Conservation (phyloP, 2,329 filamentous ascomycete species). For the Fusarium circinatum region DNA sequence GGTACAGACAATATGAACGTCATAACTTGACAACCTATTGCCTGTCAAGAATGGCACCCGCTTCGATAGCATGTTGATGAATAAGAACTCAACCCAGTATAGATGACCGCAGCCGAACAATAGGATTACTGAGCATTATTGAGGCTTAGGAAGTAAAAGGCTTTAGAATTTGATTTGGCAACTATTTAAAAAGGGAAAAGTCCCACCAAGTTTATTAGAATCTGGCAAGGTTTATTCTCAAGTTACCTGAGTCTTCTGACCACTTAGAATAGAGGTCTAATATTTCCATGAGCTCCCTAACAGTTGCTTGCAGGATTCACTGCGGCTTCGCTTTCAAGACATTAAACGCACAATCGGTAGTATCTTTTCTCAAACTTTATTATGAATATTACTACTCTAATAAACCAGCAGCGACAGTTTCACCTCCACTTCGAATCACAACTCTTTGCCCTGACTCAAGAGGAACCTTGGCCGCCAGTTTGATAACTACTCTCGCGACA, state of each 20-base stretch:
- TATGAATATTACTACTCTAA: slow-evolving; percentile 66
- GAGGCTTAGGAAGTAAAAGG: neutral
- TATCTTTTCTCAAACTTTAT: neutral
- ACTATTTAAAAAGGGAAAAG: neutral
- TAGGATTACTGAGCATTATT: neutral
- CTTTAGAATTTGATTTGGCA: neutral
- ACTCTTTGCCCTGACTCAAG: slow-evolving; percentile 83
- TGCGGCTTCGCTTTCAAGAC: neutral
- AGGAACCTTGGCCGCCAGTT: slow-evolving; percentile 78
- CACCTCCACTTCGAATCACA: slow-evolving; percentile 81
- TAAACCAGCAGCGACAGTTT: slow-evolving; percentile 88
- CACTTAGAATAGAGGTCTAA: neutral
- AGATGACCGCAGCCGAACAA: neutral
- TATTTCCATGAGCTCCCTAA: neutral
- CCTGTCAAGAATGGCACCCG: neutral
- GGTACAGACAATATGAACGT: no score
- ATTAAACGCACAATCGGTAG: neutral
- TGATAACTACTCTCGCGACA: slow-evolving; percentile 81
- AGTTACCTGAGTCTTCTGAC: neutral
- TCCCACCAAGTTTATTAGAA: neutral
- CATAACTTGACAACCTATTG: neutral
- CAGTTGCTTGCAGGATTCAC: neutral
- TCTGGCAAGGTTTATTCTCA: neutral
- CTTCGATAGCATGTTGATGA: neutral
- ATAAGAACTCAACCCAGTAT: neutral